These are phyloP conservation scores for Ophiostoma piceae DNA, from an alignment of 2,329 filamentous ascomycete genomes.

Conservation along the genomic window DNA sequence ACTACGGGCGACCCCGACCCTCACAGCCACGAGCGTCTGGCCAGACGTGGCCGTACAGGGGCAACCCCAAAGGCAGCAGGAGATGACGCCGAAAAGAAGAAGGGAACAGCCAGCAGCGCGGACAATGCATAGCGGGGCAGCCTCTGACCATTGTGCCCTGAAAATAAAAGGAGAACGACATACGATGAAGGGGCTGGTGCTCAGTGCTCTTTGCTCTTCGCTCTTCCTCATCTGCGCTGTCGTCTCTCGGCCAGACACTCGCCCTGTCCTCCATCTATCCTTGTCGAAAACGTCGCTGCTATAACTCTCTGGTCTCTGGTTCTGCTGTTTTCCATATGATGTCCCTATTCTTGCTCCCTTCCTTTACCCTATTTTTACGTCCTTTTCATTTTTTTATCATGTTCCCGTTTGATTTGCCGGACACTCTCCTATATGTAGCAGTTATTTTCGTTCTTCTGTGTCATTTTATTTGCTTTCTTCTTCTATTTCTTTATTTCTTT, in stretches of 20 bases:
- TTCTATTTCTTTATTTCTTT: constrained; percentile 33
- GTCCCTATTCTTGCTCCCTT: neutral
- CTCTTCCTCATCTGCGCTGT: neutral
- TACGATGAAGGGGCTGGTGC: neutral
- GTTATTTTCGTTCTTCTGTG: constrained; percentile 11
- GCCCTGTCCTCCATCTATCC: too few species aligned
- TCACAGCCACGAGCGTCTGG: neutral
- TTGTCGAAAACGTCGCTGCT: neutral
- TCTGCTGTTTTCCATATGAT: neutral
- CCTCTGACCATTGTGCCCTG: neutral
- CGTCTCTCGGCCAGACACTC: neutral
- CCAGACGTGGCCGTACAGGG: neutral
- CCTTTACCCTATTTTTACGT: neutral
- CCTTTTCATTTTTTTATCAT: neutral
- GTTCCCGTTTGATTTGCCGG: neutral
- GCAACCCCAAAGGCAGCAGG: neutral
- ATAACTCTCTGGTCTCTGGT: neutral
- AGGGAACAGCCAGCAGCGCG: neutral
- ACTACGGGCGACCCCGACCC: neutral
- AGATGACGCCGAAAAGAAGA: neutral
- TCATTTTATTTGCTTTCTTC: constrained; percentile 13
- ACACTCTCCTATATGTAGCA: constrained; percentile 16
- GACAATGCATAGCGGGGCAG: neutral
- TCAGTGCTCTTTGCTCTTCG: neutral
- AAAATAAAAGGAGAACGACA: neutral